Base-by-base conservation (phyloP, 2,329 filamentous ascomycete species). In the Pseudogymnoascus sp. region DNA sequence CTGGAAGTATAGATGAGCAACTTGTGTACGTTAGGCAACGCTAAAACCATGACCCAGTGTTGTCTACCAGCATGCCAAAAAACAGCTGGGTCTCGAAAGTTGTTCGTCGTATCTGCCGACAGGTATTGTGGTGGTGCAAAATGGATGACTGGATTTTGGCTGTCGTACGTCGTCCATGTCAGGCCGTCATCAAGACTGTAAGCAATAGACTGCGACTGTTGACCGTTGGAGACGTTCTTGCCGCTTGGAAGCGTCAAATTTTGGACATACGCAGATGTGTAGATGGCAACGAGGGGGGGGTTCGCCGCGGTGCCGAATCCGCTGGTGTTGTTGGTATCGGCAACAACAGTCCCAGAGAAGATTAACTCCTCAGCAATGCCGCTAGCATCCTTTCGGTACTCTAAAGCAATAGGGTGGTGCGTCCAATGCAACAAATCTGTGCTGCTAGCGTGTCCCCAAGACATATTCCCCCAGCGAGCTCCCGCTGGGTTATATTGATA, bases 1-100 rank as follows among this genome's bases (percentile, higher is more conserved):
- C 78, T 74, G 1, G 82, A 86, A 1, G 83, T 85, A 70, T 78
- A 87, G 64, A 88, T 77, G n/a, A 81, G 83, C 41, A 88, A 75
- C 8, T 76, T 73, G 64, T 82, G 85, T 37, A 85, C 83, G 35
- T 77, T 71, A 1, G 80, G 70, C 61, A 81, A 85, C 0, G 83
- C 75, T 2, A 86, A 65, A 0, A 79, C 77, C 78, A 84, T 82
- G 36, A 84, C 79, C 85, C 85, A 87, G 18, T 76, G 72, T 41
- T 78, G 68, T 8, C 69, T 72, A 9, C 72, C 70, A 1, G 77
- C 72, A 64, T 86, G 80, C 75, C 83, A 82, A 47, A 85, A 75
- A 1, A 88, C 84, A 67, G 87, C 85, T 1, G 86, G 85, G 64
- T 88, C 86, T 22, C 86, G 81, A 74, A 88, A 88, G 64, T 85